Conservation (phyloP, 352 stramenopile genomes). For the Phytophthora ramorum region DNA sequence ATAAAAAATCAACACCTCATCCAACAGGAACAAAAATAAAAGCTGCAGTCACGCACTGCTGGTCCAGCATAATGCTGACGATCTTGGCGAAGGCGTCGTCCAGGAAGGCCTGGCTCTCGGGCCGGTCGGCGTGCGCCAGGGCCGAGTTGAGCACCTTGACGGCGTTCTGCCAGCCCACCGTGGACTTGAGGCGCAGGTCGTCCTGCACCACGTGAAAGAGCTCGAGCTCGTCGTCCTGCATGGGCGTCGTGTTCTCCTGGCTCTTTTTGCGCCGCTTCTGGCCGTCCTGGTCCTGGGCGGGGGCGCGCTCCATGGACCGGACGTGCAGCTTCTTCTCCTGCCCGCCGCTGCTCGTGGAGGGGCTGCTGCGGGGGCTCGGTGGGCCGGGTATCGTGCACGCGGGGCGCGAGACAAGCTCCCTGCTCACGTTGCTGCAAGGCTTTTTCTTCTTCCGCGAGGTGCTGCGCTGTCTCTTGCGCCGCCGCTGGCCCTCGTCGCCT, state of each 20-base stretch:
- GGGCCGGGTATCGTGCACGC: conserved; percentile 46
- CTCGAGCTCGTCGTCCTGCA: conserved; percentile 86
- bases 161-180: conserved; percentile 90
- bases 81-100: conserved; percentile 83
- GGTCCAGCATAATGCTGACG: conserved; percentile 91
- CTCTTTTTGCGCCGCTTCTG: conserved; percentile 79
- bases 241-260: conserved; percentile 49
- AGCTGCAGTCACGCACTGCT: conserved; percentile 69
- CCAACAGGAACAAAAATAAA: not conserved
- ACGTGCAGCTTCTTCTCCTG: conserved; percentile 71
- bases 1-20: not conserved
- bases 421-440: conserved; percentile 5
- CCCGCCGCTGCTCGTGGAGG: conserved; percentile 38
- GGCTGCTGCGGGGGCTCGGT: conserved; percentile 36
- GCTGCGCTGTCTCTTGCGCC: conserved; percentile 29
- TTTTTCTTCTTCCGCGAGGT: conserved; percentile 10
- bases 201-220: conserved; percentile 87
- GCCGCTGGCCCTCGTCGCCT: conserved; percentile 25
- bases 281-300: conserved; percentile 53
- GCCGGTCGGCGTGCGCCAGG: conserved; percentile 67
- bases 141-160: conserved; percentile 86
- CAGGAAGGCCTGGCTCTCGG: conserved; percentile 82
- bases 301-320: conserved; percentile 61
- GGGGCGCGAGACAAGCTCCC: conserved; percentile 25
- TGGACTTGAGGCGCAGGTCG: conserved; percentile 89